Evolutionary conservation across 2,329 filamentous ascomycete species (phyloP).

Genomic region (Chalara sp.): DNA sequence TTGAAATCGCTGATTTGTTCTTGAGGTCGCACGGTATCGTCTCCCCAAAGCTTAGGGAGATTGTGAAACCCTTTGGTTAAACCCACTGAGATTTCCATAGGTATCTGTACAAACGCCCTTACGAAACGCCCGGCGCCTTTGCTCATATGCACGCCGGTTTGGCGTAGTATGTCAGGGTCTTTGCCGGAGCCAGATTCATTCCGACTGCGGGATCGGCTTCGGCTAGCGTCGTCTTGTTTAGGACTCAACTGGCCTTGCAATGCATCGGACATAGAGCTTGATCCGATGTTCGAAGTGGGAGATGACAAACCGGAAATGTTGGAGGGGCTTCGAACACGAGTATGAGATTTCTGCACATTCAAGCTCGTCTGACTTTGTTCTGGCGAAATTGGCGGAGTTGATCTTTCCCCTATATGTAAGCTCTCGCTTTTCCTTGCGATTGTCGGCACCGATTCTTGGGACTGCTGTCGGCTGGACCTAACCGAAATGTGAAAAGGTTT

Average conservation of each 20-base stretch:
- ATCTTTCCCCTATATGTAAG: conserved; percentile 7
- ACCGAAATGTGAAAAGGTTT: neutral
- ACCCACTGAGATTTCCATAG: conserved; percentile 76
- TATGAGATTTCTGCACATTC: conserved; percentile 10
- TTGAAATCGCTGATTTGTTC: conserved; percentile 71
- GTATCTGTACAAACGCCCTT: conserved; percentile 25
- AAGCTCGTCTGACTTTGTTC: conserved; percentile 12
- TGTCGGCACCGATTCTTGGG: conserved; percentile 8
- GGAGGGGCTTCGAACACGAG: neutral
- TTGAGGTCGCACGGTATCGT: conserved; percentile 66
- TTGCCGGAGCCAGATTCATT: conserved; percentile 59
- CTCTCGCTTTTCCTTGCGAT: conserved; percentile 6
- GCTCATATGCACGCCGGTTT: conserved; percentile 19
- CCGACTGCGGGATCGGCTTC: conserved; percentile 28
- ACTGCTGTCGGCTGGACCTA: conserved; percentile 3
- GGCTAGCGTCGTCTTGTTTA: conserved; percentile 46
- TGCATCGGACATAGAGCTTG: neutral
- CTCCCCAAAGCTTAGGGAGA: conserved; percentile 74
- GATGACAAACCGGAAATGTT: conserved; percentile 1
- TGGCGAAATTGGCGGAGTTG: conserved; percentile 6
- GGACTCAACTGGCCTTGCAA: neutral
- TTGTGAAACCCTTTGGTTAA: conserved; percentile 83
- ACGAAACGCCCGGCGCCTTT: too few relatives aligned
- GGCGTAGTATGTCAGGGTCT: conserved; percentile 62
- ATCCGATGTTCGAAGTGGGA: neutral